Evolutionary conservation across 2,329 filamentous ascomycete species (phyloP).

Genomic region (Aspergillus bombycis): DNA sequence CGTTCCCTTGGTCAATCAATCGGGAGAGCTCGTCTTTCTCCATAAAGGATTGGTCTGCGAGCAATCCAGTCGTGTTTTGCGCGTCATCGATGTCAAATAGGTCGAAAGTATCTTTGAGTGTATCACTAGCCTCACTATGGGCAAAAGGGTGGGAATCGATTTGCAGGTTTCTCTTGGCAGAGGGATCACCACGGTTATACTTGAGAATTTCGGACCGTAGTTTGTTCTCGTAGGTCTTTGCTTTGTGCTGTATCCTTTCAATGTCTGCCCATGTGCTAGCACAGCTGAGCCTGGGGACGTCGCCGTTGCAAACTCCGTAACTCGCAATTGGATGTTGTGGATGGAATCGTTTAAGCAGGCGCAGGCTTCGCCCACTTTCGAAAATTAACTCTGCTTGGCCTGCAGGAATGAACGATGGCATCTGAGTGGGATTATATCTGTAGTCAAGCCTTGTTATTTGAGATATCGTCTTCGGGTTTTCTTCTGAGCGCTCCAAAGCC

Average conservation of each 20-base stretch:
- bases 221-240: constrained; percentile 46
- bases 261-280: constrained; percentile 73
- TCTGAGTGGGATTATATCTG: constrained; percentile 52
- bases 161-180: background rate
- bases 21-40: constrained; percentile 33
- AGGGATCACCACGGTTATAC: constrained; percentile 40
- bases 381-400: constrained; percentile 75
- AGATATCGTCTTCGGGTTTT: constrained; percentile 60
- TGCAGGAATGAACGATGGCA: constrained; percentile 71
- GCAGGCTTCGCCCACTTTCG: constrained; percentile 75
- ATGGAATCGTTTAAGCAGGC: constrained; percentile 71
- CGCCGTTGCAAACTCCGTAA: constrained; percentile 49
- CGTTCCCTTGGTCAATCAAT: constrained; percentile 31
- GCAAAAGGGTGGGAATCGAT: background rate
- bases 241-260: constrained; percentile 63
- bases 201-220: constrained; percentile 43
- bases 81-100: constrained; percentile 40
- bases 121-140: constrained; percentile 4
- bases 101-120: constrained; percentile 32
- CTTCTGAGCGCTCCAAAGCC: constrained; percentile 62
- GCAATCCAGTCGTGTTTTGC: constrained; percentile 27
- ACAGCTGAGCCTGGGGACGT: constrained; percentile 66
- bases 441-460: constrained; percentile 67
- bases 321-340: constrained; percentile 69
- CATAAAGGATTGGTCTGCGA: constrained; percentile 27